A percentile compares a stretch with the other conserved stretches of the same genome.
phyloP scores from a whole-genome alignment of 495 filamentous ascomycete species.

The Evansstolkia leycettana region DNA sequence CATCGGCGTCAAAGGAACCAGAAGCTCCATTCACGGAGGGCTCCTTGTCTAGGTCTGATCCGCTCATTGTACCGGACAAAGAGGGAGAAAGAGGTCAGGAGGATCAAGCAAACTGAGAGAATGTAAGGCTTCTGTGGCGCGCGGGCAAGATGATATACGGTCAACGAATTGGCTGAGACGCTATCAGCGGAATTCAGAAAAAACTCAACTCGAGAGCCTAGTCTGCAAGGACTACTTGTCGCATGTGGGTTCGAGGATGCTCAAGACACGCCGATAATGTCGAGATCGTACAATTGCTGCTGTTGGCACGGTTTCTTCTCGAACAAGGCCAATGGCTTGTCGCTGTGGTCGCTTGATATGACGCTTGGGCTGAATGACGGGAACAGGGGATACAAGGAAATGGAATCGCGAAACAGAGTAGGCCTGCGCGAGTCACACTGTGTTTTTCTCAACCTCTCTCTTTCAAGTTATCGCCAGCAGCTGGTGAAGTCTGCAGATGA shows the following conservation, averaged over 20 bases:
- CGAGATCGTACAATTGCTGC: neutral
- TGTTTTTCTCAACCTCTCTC: too few species aligned
- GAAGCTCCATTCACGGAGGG: conserved; percentile 8
- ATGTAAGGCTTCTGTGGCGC: neutral
- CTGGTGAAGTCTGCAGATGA: too few species aligned
- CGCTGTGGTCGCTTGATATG: too few species aligned
- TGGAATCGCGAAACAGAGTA: too few species aligned
- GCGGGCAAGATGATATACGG: conserved; percentile 5
- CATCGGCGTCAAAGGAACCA: conserved; percentile 17
- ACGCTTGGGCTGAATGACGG: too few species aligned
- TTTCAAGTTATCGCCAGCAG: too few species aligned
- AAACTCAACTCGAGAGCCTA: neutral
- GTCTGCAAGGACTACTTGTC: neutral
- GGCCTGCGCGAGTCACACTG: too few species aligned
- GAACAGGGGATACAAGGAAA: too few species aligned
- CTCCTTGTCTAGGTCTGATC: conserved; percentile 15
- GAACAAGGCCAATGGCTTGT: too few species aligned
- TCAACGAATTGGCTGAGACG: conserved; percentile 3
- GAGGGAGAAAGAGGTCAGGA: neutral
- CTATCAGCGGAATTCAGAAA: conserved; percentile 3
- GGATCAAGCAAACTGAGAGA: neutral
- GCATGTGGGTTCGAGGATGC: neutral
- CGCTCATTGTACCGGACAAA: conserved; percentile 7
- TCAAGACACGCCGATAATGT: neutral
- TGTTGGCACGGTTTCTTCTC: neutral